Evolutionary conservation across 257 asterid species (phyloP).

Genomic region (Perilla frutescens): DNA sequence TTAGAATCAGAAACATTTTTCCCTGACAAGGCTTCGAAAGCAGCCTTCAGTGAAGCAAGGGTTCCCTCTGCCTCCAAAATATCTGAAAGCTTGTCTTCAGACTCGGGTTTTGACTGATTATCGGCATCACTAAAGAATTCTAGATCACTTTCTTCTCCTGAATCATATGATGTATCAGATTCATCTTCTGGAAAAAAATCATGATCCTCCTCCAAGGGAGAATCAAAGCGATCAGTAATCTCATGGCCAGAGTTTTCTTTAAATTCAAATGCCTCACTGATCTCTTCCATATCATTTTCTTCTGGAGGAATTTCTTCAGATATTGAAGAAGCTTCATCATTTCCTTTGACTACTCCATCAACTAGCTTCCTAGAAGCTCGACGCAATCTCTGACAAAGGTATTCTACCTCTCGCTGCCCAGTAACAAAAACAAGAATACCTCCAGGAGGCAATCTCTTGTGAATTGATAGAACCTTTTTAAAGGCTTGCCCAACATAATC

Average conservation of each 20-base stretch:
- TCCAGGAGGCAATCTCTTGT: conserved; percentile 90
- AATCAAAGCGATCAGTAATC: conserved; percentile 69
- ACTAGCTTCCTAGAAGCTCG: conserved; percentile 61
- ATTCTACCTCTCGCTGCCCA: conserved; percentile 92
- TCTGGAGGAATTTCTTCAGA: conserved; percentile 47
- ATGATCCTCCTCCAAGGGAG: conserved; percentile 66
- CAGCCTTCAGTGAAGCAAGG: conserved; percentile 72
- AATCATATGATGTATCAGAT: conserved; percentile 63
- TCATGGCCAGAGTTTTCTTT: conserved; percentile 55
- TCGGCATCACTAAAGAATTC: conserved; percentile 58
- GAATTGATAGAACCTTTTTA: conserved; percentile 85
- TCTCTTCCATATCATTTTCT: conserved; percentile 66
- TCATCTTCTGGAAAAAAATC: conserved; percentile 59
- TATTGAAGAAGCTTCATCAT: conserved; percentile 38
- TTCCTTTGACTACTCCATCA: conserved; percentile 41
- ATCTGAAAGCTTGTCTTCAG: conserved; percentile 49
- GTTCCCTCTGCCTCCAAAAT: conserved; percentile 48
- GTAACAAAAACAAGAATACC: conserved; percentile 96
- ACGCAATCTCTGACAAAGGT: conserved; percentile 71
- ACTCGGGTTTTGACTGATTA: conserved; percentile 45
- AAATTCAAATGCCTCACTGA: conserved; percentile 78
- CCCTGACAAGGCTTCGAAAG: conserved; percentile 73
- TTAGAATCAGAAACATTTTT: conserved; percentile 39
- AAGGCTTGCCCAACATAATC: conserved; percentile 94
- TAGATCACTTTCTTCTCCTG: conserved; percentile 80